A percentile compares a stretch with the other conserved stretches of the same genome.
Conservation (phyloP, 2,329 filamentous ascomycete genomes). For the Botrytis tulipae region DNA sequence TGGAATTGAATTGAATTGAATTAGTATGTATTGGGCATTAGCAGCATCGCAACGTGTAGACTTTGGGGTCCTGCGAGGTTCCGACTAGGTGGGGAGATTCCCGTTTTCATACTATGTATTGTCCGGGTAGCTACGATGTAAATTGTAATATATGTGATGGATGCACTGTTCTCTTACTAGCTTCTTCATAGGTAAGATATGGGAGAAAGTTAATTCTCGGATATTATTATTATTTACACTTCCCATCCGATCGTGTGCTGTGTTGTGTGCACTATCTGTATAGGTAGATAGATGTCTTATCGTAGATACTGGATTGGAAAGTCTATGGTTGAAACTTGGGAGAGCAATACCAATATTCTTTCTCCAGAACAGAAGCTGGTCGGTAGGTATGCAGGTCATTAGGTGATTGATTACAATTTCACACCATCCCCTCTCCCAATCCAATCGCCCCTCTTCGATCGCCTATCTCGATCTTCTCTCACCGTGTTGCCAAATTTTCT, state of each 20-base stretch:
- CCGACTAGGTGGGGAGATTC: not conserved
- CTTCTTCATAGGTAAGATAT: not conserved
- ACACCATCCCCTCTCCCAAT: not conserved
- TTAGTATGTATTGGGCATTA: not conserved
- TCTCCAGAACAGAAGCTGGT: not conserved
- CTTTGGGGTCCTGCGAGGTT: not conserved
- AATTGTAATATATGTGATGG: not conserved
- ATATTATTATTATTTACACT: not conserved
- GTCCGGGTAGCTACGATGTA: not conserved
- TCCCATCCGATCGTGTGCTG: not conserved
- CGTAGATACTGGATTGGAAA: not conserved
- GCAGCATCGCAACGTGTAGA: not conserved
- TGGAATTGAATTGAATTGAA: no score
- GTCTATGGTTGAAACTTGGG: not conserved
- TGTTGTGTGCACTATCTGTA: not conserved
- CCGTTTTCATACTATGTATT: not conserved
- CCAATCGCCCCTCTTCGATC: not conserved
- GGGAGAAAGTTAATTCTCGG: not conserved
- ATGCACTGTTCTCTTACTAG: not conserved
- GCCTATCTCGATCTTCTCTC: not conserved
- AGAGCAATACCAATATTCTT: not conserved
- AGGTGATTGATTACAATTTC: not conserved
- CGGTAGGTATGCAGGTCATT: not conserved
- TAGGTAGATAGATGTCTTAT: not conserved
- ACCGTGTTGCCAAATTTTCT: not conserved